A percentile compares a stretch with the other conserved stretches of the same genome.
phyloP scores from a whole-genome alignment of 768 basidiomycete species.

The Pleurotus eryngii region DNA sequence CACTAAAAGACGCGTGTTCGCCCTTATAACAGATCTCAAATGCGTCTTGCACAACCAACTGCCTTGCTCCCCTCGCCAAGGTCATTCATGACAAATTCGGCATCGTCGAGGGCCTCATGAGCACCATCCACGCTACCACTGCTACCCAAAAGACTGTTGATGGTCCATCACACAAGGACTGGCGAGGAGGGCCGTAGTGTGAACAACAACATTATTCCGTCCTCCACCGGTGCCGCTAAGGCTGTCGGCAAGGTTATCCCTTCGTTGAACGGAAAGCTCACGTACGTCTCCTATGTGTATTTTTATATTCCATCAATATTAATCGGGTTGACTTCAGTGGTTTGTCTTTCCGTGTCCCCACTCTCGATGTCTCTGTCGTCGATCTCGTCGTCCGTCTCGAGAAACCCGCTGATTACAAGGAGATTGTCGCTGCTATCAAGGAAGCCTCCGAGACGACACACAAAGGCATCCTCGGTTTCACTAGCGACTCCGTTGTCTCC shows the following conservation, averaged over 20 bases:
- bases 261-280: slow-evolving; percentile 93
- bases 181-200: slow-evolving; percentile 97
- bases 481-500: slow-evolving; percentile 90
- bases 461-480: slow-evolving; percentile 84
- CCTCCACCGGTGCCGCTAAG: slow-evolving; percentile 98
- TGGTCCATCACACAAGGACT: slow-evolving; percentile 93
- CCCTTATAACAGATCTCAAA: slow-evolving; percentile 73
- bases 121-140: slow-evolving; percentile 95
- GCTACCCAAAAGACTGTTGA: slow-evolving; percentile 96
- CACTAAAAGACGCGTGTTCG: neutral
- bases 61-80: slow-evolving; percentile 97
- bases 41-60: slow-evolving; percentile 99
- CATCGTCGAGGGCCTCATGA: slow-evolving; percentile 97
- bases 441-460: slow-evolving; percentile 67
- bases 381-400: slow-evolving; percentile 93
- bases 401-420: slow-evolving; percentile 81
- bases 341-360: slow-evolving; percentile 96
- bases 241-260: slow-evolving; percentile 99
- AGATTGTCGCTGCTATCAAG: slow-evolving; percentile 87
- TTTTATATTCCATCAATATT: too few species aligned
- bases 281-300: slow-evolving; percentile 44
- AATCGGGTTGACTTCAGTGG: slow-evolving; percentile 45
- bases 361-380: slow-evolving; percentile 94
- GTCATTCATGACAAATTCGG: slow-evolving; percentile 96
- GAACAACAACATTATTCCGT: slow-evolving; percentile 98